phyloP scores from a whole-genome alignment of 2,329 filamentous ascomycete genomes.

The Alternaria triticimaculans region DNA sequence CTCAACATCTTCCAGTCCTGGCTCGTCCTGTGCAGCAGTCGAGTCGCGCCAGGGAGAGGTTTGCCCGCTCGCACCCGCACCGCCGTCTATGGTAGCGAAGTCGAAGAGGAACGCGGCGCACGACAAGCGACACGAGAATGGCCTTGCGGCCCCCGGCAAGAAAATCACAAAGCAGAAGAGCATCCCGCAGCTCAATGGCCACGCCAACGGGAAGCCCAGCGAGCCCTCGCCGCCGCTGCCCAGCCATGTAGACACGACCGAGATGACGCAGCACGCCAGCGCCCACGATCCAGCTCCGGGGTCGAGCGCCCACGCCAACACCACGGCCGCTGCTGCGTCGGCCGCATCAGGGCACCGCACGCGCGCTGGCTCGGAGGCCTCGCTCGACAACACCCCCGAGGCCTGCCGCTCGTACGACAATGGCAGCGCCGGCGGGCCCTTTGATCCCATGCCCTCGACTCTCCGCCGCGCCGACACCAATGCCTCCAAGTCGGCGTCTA shows the following conservation, averaged over 20 bases:
- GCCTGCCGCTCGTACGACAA: slow-evolving; percentile 41
- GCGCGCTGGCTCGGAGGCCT: slow-evolving; percentile 53
- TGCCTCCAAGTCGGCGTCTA: slow-evolving; percentile 67
- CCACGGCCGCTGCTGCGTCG: slow-evolving; percentile 17
- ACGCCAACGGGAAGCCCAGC: slow-evolving; percentile 50
- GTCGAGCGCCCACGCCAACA: slow-evolving; percentile 14
- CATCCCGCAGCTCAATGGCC: slow-evolving; percentile 54
- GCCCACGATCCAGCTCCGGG: slow-evolving; percentile 5
- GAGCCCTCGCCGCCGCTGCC: slow-evolving; percentile 49
- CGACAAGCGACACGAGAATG: slow-evolving; percentile 80
- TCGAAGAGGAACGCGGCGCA: slow-evolving; percentile 54
- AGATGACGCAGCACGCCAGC: slow-evolving; percentile 43
- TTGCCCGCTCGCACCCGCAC: slow-evolving; percentile 40
- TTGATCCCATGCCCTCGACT: slow-evolving; percentile 54
- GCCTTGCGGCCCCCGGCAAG: slow-evolving; percentile 79
- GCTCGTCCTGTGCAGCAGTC: slow-evolving; percentile 53
- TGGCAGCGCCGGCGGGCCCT: slow-evolving; percentile 32
- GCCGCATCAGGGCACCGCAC: slow-evolving; percentile 38
- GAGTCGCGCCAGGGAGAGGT: slow-evolving; percentile 47
- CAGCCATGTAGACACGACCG: slow-evolving; percentile 44
- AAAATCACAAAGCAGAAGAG: slow-evolving; percentile 62
- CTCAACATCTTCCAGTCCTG: slow-evolving; percentile 52
- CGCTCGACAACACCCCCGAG: slow-evolving; percentile 50
- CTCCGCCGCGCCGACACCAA: slow-evolving; percentile 70
- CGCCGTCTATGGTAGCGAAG: slow-evolving; percentile 57